phyloP scores from a whole-genome alignment of 2,329 filamentous ascomycete genomes.

The Escovopsis sp. region DNA sequence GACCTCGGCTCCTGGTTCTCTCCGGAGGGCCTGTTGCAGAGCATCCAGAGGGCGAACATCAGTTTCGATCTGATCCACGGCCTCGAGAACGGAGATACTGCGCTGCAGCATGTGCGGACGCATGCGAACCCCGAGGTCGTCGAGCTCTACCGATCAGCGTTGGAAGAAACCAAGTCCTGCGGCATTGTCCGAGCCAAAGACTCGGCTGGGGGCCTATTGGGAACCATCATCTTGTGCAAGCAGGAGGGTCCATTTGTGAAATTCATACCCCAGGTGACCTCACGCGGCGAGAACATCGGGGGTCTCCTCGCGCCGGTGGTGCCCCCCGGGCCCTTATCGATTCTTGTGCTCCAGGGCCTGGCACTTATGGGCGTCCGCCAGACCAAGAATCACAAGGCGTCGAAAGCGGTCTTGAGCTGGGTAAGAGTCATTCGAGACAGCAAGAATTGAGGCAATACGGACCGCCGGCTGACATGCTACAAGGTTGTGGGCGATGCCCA shows the following conservation, averaged over 20 bases:
- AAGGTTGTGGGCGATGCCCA: slow-evolving; percentile 56
- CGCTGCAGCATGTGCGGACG: slow-evolving; percentile 60
- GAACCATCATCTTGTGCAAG: slow-evolving; percentile 68
- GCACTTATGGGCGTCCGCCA: slow-evolving; percentile 70
- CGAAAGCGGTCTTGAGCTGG: slow-evolving; percentile 63
- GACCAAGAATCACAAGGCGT: slow-evolving; percentile 63
- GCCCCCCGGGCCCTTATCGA: slow-evolving; percentile 51
- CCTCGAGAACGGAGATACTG: slow-evolving; percentile 57
- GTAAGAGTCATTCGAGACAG: slow-evolving; percentile 38
- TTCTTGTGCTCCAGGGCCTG: slow-evolving; percentile 58
- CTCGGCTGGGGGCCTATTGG: slow-evolving; percentile 51
- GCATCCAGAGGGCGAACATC: slow-evolving; percentile 56
- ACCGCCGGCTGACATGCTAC: not conserved
- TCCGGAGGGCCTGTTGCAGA: slow-evolving; percentile 62
- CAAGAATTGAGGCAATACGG: too few species aligned
- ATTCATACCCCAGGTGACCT: slow-evolving; percentile 54
- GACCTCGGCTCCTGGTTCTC: slow-evolving; percentile 60
- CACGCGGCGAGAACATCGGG: slow-evolving; percentile 44
- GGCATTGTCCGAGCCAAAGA: slow-evolving; percentile 74
- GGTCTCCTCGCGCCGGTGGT: slow-evolving; percentile 73
- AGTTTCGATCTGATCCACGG: slow-evolving; percentile 77
- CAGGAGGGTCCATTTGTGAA: slow-evolving; percentile 52
- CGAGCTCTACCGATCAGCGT: slow-evolving; percentile 64
- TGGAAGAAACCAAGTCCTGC: slow-evolving; percentile 56
- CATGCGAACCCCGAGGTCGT: slow-evolving; percentile 64